Base-by-base conservation (phyloP, 805 yeast genomes). In the Metschnikowia anglica region DNA sequence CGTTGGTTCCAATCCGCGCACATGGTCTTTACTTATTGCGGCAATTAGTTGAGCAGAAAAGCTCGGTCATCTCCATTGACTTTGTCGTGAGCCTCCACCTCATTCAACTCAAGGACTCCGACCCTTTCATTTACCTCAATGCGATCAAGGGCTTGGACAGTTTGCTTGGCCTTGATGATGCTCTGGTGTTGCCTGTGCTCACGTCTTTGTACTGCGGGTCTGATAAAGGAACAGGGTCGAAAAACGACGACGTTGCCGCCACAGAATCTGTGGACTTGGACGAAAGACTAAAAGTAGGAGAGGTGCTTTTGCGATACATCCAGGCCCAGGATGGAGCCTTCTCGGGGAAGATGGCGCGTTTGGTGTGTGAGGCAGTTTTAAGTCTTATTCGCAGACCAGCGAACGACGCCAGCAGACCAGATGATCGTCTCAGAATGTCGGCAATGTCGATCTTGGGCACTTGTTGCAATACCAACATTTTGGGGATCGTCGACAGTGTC, bases 101-200 rank as follows among this genome's bases (percentile, higher is more conserved):
- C 13, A 64, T 72, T 2, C 87, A 84, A 51, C 62, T 93, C 32
- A 74, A 75, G 35, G 95, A 88, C 52, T 72, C 79, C 0, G 99
- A 91, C 46, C 96, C 99, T 0, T 91, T 81, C 60, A 79, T 93
- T 12, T 93, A 88, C 58, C 60, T 93, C 41, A 91, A 88, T 56
- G 85, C 84, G 0, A 86, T 93, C 48, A 88, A 85, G 55, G 90
- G 93, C 0, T 62, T 93, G 19, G 83, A 80, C 33, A 70, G 76
- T 12, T 60, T 89, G 29, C 60, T 85, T n/a, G 77, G 67, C 27
- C 56, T 59, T 43, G 73, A 74, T 41, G 67, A 68, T 18, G 41
- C 49, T 0, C 57, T 56, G 5, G 72, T 76, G 0, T 38, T 76
- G 2, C 59, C 64, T 2, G 56, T 63, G 2, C 58, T 80, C 16